Evolutionary conservation across 192 early-diverging fungal genomes (phyloP).

Genomic region (Piromyces sp.): DNA sequence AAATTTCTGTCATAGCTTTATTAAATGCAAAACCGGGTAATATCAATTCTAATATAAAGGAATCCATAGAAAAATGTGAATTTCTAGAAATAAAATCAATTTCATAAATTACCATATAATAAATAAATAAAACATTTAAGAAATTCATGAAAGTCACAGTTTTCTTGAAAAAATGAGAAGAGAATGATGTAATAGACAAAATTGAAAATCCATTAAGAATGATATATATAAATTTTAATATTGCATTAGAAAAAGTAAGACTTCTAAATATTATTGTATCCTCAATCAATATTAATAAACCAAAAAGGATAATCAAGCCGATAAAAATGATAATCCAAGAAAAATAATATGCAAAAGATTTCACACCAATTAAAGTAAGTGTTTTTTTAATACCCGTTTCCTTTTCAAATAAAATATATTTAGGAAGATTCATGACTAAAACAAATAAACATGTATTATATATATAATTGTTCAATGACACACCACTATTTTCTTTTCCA

Average conservation of each 20-base stretch:
- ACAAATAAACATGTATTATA: too few species aligned
- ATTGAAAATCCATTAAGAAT: neutral
- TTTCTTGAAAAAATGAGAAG: neutral
- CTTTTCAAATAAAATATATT: too few species aligned
- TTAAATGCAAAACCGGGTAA: too few species aligned
- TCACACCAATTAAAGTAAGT: too few species aligned
- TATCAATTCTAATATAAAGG: too few species aligned
- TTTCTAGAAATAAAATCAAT: neutral
- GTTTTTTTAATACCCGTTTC: too few species aligned
- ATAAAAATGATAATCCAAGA: too few species aligned
- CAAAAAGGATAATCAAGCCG: neutral
- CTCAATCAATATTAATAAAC: neutral
- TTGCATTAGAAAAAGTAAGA: neutral
- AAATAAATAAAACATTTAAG: neutral
- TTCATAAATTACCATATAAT: neutral
- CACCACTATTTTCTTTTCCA: too few species aligned
- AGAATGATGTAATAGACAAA: neutral
- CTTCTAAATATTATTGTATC: neutral
- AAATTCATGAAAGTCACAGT: neutral
- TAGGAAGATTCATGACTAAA: too few species aligned
- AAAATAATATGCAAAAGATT: too few species aligned
- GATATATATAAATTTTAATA: neutral
- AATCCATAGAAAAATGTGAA: neutral
- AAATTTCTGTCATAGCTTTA: too few species aligned
- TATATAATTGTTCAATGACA: too few species aligned